These are phyloP conservation scores for Chalciporus sphaerocephalus DNA, from an alignment of 768 basidiomycete species.

Conservation along the genomic window DNA sequence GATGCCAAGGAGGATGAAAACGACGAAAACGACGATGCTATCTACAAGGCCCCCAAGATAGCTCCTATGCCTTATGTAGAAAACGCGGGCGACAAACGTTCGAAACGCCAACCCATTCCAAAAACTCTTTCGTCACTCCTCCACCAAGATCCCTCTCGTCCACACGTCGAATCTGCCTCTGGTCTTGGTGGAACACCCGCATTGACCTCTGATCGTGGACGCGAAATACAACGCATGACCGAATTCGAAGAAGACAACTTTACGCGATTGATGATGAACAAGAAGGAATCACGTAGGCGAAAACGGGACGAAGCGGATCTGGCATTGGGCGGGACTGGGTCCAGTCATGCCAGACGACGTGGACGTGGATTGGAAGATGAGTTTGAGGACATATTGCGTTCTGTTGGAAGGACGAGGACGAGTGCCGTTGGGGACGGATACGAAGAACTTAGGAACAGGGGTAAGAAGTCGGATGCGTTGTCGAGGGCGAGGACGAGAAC, in stretches of 20 bases:
- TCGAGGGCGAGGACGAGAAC: no score
- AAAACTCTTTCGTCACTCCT: conserved; percentile 55
- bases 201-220: conserved; percentile 59
- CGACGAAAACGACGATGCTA: conserved; percentile 36
- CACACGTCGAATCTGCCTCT: conserved; percentile 66
- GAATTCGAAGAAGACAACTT: conserved; percentile 96
- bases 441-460: conserved; percentile 67
- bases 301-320: conserved; percentile 75
- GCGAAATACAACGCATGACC: conserved; percentile 72
- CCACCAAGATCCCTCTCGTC: conserved; percentile 52
- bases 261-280: conserved; percentile 84
- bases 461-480: conserved; percentile 42
- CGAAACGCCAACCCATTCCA: conserved; percentile 54
- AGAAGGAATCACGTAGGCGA: conserved; percentile 62
- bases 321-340: conserved; percentile 71
- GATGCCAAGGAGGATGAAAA: conserved; percentile 16
- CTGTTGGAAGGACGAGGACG: conserved; percentile 45
- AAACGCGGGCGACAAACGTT: conserved; percentile 42
- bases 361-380: conserved; percentile 79
- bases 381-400: conserved; percentile 73
- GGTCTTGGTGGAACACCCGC: conserved; percentile 64
- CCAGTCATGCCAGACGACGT: conserved; percentile 50
- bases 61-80: conserved; percentile 86
- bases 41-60: conserved; percentile 83
- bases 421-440: conserved; percentile 66